Conservation (phyloP, 768 basidiomycete species). For the button mushroom (Agaricus bisporus) region DNA sequence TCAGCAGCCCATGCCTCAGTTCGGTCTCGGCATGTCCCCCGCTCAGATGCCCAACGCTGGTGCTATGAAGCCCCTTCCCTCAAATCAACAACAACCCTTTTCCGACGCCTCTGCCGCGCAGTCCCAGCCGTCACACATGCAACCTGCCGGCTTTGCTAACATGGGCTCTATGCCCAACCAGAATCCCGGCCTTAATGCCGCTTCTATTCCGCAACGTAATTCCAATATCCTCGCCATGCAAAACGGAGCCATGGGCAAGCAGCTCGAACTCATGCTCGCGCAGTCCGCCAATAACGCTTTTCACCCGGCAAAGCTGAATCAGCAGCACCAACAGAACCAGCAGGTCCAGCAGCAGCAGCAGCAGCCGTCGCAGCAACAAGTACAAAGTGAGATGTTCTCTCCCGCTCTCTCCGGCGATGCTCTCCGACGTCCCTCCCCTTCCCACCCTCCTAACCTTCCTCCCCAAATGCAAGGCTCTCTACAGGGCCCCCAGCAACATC, state of each 20-base stretch:
- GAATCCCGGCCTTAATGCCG: constrained; percentile 15
- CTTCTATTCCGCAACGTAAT: constrained; percentile 18
- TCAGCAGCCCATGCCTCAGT: constrained; percentile 39
- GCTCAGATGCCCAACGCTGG: constrained; percentile 23
- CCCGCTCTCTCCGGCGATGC: constrained; percentile 38
- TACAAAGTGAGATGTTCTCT: constrained; percentile 41
- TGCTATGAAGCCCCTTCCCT: constrained; percentile 5
- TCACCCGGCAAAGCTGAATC: constrained; percentile 28
- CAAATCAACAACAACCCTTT: constrained; percentile 20
- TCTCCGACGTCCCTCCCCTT: constrained; percentile 42
- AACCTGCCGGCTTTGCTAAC: constrained; percentile 32
- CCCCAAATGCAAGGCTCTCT: constrained; percentile 13
- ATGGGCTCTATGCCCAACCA: constrained; percentile 30
- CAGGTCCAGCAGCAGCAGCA: constrained; percentile 22
- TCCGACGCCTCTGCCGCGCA: constrained; percentile 27
- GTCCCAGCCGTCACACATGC: constrained; percentile 31
- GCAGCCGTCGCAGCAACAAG: constrained; percentile 25
- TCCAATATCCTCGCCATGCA: constrained; percentile 9
- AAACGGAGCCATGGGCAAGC: constrained; percentile 25
- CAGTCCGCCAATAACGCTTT: constrained; percentile 42
- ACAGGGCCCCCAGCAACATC: constrained; percentile 5
- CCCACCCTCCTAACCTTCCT: constrained; percentile 27
- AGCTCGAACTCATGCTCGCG: constrained; percentile 43
- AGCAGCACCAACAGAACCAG: constrained; percentile 24
- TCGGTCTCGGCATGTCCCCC: constrained; percentile 28